phyloP scores from a whole-genome alignment of 2,329 filamentous ascomycete genomes.

The Paraconiothyrium brasiliense region DNA sequence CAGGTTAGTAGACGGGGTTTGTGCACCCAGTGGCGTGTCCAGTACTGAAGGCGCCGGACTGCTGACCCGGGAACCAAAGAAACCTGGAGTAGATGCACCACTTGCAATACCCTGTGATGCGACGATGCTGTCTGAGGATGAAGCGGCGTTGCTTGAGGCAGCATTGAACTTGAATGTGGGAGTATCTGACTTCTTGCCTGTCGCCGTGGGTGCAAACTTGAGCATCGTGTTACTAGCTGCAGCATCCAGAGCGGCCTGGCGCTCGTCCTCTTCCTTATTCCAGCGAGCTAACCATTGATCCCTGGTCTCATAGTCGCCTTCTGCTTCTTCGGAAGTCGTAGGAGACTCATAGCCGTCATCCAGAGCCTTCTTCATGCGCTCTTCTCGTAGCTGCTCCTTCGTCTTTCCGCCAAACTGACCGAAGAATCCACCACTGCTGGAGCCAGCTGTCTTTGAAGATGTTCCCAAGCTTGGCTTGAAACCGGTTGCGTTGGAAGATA shows the following conservation, averaged over 20 bases:
- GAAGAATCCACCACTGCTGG: constrained; percentile 27
- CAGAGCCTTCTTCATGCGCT: constrained; percentile 48
- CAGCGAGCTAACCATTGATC: constrained; percentile 45
- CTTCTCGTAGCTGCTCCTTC: constrained; percentile 45
- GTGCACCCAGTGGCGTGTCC: constrained; percentile 33
- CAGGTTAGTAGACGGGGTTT: constrained; percentile 37
- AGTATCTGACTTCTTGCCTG: constrained; percentile 17
- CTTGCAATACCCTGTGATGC: constrained; percentile 22
- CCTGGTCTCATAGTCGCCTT: constrained; percentile 48
- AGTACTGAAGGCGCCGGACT: constrained; percentile 48
- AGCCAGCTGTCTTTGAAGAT: neutral
- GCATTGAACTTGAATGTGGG: constrained; percentile 7
- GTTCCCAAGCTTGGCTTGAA: constrained; percentile 26
- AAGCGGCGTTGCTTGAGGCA: constrained; percentile 1
- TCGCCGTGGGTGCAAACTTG: constrained; percentile 29
- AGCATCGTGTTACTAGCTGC: constrained; percentile 35
- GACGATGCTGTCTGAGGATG: constrained; percentile 1
- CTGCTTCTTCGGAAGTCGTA: constrained; percentile 38
- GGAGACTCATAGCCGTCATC: constrained; percentile 15
- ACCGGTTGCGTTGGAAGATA: constrained; percentile 15
- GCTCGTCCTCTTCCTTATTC: constrained; percentile 41
- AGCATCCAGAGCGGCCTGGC: constrained; percentile 25
- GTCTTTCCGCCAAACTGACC: constrained; percentile 42
- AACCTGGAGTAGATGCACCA: constrained; percentile 33
- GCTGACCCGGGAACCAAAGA: constrained; percentile 35